Percentiles rank a stretch among this genome's conserved stretches.
Evolutionary conservation across 1,139 yeast genomes (phyloP).

Genomic region (Candida glucosophila): DNA sequence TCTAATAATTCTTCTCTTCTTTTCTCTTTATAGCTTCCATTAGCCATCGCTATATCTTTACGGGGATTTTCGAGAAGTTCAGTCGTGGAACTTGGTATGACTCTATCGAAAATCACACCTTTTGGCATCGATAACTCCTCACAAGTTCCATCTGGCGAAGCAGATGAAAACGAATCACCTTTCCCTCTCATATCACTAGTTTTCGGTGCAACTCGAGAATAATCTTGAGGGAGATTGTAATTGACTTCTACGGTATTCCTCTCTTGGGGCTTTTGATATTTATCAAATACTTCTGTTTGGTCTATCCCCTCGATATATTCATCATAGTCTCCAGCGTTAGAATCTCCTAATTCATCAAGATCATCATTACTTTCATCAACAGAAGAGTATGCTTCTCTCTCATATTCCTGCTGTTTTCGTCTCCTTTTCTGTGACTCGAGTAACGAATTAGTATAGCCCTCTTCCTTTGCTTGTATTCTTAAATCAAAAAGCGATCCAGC

Average conservation of each 20-base stretch:
- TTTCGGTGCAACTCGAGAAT: slow-evolving; percentile 4
- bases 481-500: slow-evolving; percentile 38
- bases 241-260: slow-evolving; percentile 1
- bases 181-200: slow-evolving; percentile 3
- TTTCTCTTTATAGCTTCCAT: slow-evolving; percentile 17
- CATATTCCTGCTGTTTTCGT: slow-evolving; percentile 8
- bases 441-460: slow-evolving; percentile 23
- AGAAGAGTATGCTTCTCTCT: no score
- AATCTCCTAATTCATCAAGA: no score
- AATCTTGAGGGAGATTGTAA: slow-evolving; percentile 3
- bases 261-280: slow-evolving; percentile 4
- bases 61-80: slow-evolving; percentile 6
- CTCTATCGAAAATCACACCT: not conserved
- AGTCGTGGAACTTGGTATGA: slow-evolving; percentile 3
- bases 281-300: slow-evolving; percentile 7
- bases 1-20: slow-evolving; percentile 14
- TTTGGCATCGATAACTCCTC: not conserved
- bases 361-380: no score
- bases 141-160: not conserved
- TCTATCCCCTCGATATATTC: slow-evolving; percentile 10
- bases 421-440: no score
- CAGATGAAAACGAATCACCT: not conserved
- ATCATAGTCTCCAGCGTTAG: no score
- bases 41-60: slow-evolving; percentile 16
- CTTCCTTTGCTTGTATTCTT: slow-evolving; percentile 24